Base-by-base conservation (phyloP, 2,329 filamentous ascomycete species). In the Phaeosphaeria sp. region DNA sequence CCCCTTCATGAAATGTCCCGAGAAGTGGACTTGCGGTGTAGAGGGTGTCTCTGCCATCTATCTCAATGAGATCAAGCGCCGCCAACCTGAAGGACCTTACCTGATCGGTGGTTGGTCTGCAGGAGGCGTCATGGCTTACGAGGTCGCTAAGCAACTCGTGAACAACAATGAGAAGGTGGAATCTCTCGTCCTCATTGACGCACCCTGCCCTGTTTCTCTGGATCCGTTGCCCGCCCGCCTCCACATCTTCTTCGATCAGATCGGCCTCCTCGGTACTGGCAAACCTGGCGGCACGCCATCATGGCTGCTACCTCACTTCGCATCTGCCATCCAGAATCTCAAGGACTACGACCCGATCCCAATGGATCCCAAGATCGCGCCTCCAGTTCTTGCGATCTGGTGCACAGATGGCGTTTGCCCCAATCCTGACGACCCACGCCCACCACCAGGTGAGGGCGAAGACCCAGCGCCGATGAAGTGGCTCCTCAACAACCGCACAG, bases 291-390 rank as follows among this genome's bases (percentile, higher is more conserved):
- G 87, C 74, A 86, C 89, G 40, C 90, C 90, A 0, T 79, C 83
- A n/a, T 92, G 90, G 90, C 83, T 92, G 17, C 83, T 91, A 1
- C 88, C 87, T 55, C 90, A 93, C 77, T 92, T 92, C 74, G 83
- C 86, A 0, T 86, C 88, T 21, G 87, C 87, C 20, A 88, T 92
- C 53, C 82, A 83, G 49, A 88, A 88, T 17, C 80, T 93, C 27
- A 88, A 87, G 67, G 87, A 86, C 71, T 92, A 92, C 77, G 84
- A 87, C 13, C 87, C 89, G 6, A 82, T 84, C 65, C 86, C 86
- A 2, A 87, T 90, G 70, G 81, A 88, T 36, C 80, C 82, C 47
- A 82, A 81, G 7, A 83, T 81, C 60, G 86, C 84, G 40, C 88
- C 89, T 40, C 83, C 85, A 21, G 86, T 88, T 2, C 86, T 85